phyloP scores from a whole-genome alignment of 1,284 basidiomycete species.

The Malassezia yamatoensis region DNA sequence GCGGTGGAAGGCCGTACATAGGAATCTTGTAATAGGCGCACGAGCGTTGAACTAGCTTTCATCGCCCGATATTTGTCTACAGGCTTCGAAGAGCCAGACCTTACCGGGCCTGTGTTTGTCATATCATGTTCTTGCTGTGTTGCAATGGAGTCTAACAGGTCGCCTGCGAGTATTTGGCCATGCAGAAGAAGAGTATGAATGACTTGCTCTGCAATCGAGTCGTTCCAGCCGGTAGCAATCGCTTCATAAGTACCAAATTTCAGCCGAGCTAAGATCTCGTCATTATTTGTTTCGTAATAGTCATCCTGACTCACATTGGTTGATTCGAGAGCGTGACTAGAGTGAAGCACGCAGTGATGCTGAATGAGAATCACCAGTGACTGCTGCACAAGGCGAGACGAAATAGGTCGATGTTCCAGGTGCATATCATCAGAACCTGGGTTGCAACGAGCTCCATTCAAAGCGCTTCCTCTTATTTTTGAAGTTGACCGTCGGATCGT shows the following conservation, averaged over 20 bases:
- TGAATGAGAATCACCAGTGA: conserved; percentile 74
- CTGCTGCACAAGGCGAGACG: conserved; percentile 59
- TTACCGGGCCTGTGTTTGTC: neutral
- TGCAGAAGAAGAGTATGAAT: conserved; percentile 59
- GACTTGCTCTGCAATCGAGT: conserved; percentile 52
- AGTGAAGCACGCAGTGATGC: conserved; percentile 59
- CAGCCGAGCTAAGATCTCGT: conserved; percentile 43
- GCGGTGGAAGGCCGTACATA: conserved; percentile 32
- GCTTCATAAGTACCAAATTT: conserved; percentile 57
- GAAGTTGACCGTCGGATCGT: neutral
- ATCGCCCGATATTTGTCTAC: neutral
- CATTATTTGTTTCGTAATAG: conserved; percentile 49
- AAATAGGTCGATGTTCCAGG: conserved; percentile 47
- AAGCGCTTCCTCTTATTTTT: neutral
- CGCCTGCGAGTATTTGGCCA: conserved; percentile 70
- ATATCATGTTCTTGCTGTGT: neutral
- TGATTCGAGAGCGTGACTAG: conserved; percentile 15
- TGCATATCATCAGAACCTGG: neutral
- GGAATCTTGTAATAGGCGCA: conserved; percentile 5
- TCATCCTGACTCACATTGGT: conserved; percentile 33
- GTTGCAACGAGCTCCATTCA: too few species aligned
- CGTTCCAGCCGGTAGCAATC: conserved; percentile 65
- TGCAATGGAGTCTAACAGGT: conserved; percentile 55
- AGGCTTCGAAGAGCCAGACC: neutral
- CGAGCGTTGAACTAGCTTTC: neutral